Evolutionary conservation across 2,329 filamentous ascomycete species (phyloP), one percentile per base, ranked within the genome.

Genomic region (Monosporascus sp.): DNA sequence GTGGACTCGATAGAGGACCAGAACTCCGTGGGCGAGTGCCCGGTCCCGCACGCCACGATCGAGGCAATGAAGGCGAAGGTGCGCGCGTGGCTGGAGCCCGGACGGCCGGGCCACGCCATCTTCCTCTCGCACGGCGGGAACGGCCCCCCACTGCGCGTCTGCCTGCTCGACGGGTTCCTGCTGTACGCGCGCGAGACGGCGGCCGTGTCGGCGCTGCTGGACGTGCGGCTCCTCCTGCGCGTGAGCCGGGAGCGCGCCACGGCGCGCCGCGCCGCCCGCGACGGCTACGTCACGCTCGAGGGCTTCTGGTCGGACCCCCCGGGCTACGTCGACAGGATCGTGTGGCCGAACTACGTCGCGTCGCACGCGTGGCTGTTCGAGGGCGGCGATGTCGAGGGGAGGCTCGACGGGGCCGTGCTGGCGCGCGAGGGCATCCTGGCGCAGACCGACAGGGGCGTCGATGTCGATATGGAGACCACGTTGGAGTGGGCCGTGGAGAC

Each of bases 241-340:
- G 87, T 89, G 2, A 81, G 82, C 27, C 86, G 86, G 54, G 74
- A 73, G 14, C 80, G 73, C 41, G 86, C 86, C 3, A 88, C 86
- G 64, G 72, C 75, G 36, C 77, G 89, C 24, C 75, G 89, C 31
- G 83, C 88, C 65, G 83, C 83, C 0, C 75, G 89, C 51, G 83
- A 80, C 60, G 89, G 89, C 11, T 94, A 94, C 68, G 88, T 90
- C 31, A 93, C 89, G 3, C 71, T 88, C 5, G 85, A 97, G 65
- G 93, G 92, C 27, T 99, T 97, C 74, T 99, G 94, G 94, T 80
- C 86, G 53, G 94, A 99, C 70, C 94, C 94, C 0, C 90, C 90
- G 0, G 92, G 90, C 0, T 99, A 97, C 68, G 91, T 97, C 38
- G 92, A 97, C 68, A 82, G 88, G 67, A 81, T 99, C 51, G 94